A percentile compares a stretch with the other conserved stretches of the same genome.
Evolutionary conservation across 2,329 filamentous ascomycete genomes (phyloP).

Genomic region (Chaetomium sp.): DNA sequence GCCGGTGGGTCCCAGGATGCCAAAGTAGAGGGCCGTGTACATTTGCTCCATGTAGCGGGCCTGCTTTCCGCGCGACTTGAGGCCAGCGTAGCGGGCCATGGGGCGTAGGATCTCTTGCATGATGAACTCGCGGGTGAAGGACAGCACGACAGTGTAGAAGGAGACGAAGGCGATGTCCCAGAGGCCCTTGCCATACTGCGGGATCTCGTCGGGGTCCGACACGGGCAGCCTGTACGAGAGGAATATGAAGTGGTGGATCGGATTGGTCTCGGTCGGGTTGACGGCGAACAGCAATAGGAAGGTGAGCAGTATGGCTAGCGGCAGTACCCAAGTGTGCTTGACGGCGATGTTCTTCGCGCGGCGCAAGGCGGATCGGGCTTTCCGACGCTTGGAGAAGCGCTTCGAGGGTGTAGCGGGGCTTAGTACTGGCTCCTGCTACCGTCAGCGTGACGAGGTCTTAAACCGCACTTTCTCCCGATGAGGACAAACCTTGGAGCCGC

Average conservation of each 20-base stretch:
- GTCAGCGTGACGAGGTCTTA: conserved; percentile 24
- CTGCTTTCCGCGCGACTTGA: conserved; percentile 75
- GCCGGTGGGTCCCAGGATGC: conserved; percentile 76
- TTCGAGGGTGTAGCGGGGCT: conserved; percentile 40
- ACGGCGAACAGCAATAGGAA: conserved; percentile 70
- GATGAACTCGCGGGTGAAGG: conserved; percentile 92
- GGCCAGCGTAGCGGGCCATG: conserved; percentile 68
- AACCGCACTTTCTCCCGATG: not conserved
- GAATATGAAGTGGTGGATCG: conserved; percentile 80
- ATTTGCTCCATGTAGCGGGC: conserved; percentile 94
- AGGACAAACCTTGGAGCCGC: conserved; percentile 31
- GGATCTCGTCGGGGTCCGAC: conserved; percentile 46
- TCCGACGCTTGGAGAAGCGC: conserved; percentile 56
- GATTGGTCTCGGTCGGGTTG: conserved; percentile 77
- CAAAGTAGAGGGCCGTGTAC: conserved; percentile 93
- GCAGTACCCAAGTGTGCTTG: conserved; percentile 65
- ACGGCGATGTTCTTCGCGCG: conserved; percentile 54
- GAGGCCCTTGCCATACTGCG: conserved; percentile 85
- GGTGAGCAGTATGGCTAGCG: conserved; percentile 66
- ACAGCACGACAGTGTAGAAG: conserved; percentile 88
- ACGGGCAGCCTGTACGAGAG: conserved; percentile 78
- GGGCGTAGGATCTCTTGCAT: conserved; percentile 89
- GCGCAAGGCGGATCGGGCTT: conserved; percentile 56
- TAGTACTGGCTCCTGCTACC: conserved; percentile 32
- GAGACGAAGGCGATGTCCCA: conserved; percentile 84